Evolutionary conservation across 1,284 basidiomycete genomes (phyloP).

Genomic region (Naganishia sp.): DNA sequence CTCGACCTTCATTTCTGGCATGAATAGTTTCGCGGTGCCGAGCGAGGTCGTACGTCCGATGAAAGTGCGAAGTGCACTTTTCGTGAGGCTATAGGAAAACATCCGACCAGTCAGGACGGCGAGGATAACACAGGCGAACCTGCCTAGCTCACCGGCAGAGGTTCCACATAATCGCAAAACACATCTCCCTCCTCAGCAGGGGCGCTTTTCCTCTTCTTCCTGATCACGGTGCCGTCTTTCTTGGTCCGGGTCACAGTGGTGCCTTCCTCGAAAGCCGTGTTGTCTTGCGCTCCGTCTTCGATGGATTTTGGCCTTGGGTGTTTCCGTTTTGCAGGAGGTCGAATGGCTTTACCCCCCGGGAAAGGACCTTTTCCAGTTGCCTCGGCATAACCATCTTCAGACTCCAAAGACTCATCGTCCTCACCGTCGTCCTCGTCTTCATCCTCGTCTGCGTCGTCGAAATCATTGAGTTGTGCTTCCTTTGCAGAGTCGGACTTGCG

Average conservation of each 20-base stretch:
- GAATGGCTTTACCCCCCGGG: slow-evolving; percentile 22
- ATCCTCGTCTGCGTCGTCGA: slow-evolving; percentile 11
- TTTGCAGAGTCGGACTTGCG: not conserved
- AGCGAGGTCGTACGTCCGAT: slow-evolving; percentile 37
- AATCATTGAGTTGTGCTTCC: slow-evolving; percentile 4
- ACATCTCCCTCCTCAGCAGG: slow-evolving; percentile 35
- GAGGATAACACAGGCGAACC: not conserved
- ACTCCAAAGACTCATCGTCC: slow-evolving; percentile 8
- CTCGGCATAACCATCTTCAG: slow-evolving; percentile 19
- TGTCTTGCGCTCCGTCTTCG: not conserved
- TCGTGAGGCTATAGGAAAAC: slow-evolving; percentile 29
- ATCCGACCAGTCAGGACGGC: not conserved
- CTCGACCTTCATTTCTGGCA: slow-evolving; percentile 35
- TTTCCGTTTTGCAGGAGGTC: slow-evolving; percentile 23
- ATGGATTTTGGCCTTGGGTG: slow-evolving; percentile 1
- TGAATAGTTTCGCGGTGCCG: slow-evolving; percentile 37
- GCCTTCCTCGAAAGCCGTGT: slow-evolving; percentile 3
- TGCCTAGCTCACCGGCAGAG: slow-evolving; percentile 28
- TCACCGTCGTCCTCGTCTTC: slow-evolving; percentile 9
- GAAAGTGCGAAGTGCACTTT: slow-evolving; percentile 33
- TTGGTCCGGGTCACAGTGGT: slow-evolving; percentile 6
- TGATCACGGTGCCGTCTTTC: slow-evolving; percentile 15
- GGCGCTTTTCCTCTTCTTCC: slow-evolving; percentile 31
- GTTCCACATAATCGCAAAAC: slow-evolving; percentile 33
- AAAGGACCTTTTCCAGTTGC: slow-evolving; percentile 10